These are phyloP conservation scores for Talaromyces sp. DNA, from an alignment of 2,329 filamentous ascomycete genomes.

Conservation along the genomic window DNA sequence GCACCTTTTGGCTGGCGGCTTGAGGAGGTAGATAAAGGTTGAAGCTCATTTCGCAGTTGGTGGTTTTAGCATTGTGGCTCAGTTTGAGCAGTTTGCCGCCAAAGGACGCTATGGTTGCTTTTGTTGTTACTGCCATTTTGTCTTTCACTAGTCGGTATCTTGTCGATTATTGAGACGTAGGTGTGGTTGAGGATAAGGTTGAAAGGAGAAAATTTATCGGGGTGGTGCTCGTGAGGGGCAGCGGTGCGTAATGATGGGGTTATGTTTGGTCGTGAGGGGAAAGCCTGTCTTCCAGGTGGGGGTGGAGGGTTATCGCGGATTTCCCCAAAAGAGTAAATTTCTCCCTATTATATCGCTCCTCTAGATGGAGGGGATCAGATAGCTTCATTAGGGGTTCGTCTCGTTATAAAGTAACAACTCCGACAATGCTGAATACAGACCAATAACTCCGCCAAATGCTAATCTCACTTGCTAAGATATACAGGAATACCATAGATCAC, in stretches of 20 bases:
- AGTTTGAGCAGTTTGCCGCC: conserved; percentile 95
- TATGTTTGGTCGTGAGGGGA: conserved; percentile 8
- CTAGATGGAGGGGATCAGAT: not conserved
- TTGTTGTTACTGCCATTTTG: conserved; percentile 80
- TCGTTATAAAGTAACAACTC: not conserved
- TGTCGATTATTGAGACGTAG: not conserved
- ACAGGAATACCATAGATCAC: conserved; percentile 95
- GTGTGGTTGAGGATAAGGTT: not conserved
- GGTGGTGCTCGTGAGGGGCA: conserved; percentile 4
- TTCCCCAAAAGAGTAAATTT: conserved; percentile 10
- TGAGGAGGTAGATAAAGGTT: conserved; percentile 86
- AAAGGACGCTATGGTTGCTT: conserved; percentile 83
- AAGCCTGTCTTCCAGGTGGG: not conserved
- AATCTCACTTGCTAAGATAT: conserved; percentile 55
- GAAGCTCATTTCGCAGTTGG: conserved; percentile 84
- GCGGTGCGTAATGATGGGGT: not conserved
- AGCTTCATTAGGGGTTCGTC: not conserved
- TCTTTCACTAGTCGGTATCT: not conserved
- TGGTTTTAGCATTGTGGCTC: conserved; percentile 73
- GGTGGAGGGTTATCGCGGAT: not conserved
- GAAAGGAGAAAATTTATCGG: not conserved
- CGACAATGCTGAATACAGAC: not conserved
- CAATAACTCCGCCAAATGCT: not conserved
- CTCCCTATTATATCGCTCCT: not conserved
- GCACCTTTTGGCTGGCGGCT: conserved; percentile 62